A percentile compares a stretch with the other conserved stretches of the same genome.
These are phyloP conservation scores for Sodiomyces alkalinus DNA, from an alignment of 2,329 filamentous ascomycete species.

Conservation along the genomic window DNA sequence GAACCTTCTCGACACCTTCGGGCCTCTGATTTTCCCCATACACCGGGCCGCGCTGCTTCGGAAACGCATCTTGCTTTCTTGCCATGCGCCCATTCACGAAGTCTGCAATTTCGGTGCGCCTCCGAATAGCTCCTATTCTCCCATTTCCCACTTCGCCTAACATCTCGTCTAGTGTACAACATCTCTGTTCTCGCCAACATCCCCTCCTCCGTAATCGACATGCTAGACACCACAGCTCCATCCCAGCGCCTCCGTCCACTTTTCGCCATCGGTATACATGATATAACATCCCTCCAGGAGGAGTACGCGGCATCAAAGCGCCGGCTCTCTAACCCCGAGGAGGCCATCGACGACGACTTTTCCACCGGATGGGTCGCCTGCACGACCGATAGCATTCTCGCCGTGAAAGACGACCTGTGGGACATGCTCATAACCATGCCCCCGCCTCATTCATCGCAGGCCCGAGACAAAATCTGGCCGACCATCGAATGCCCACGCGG, in stretches of 20 bases:
- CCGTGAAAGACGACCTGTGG: conserved; percentile 73
- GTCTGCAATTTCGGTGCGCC: conserved; percentile 75
- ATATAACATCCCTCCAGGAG: conserved; percentile 64
- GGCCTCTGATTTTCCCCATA: conserved; percentile 82
- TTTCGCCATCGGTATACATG: conserved; percentile 89
- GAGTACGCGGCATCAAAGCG: conserved; percentile 34
- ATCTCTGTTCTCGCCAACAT: conserved; percentile 88
- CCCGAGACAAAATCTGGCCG: conserved; percentile 55
- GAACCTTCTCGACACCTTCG: conserved; percentile 66
- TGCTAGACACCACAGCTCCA: conserved; percentile 47
- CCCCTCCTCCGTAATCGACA: conserved; percentile 54
- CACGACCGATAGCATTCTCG: conserved; percentile 86
- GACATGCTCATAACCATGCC: conserved; percentile 81
- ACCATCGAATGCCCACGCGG: conserved; percentile 53
- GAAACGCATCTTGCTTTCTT: conserved; percentile 77
- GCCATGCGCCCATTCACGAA: conserved; percentile 70
- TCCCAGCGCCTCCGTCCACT: conserved; percentile 59
- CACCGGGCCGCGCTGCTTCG: conserved; percentile 75
- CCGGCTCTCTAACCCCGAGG: conserved; percentile 14
- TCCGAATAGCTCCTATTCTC: too few species aligned
- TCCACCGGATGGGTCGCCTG: conserved; percentile 77
- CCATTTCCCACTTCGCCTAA: conserved; percentile 6
- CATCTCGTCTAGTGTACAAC: conserved; percentile 58
- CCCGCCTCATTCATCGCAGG: conserved; percentile 39
- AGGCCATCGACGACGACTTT: conserved; percentile 26